Evolutionary conservation across 805 yeast species (phyloP).

Genomic region (Saccharomycopsis babjevae): DNA sequence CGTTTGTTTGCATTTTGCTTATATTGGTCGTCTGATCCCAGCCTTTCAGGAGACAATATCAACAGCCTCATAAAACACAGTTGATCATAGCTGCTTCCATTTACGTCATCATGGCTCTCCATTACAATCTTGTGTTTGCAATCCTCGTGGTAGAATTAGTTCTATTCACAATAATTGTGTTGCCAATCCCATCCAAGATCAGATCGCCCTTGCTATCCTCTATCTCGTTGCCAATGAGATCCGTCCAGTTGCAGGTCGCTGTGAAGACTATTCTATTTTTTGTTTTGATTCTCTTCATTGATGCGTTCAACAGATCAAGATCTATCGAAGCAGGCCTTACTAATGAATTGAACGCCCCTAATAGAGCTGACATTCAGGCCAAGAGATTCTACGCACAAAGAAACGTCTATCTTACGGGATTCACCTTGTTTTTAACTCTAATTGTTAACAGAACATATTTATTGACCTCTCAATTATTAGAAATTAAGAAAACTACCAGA

Average conservation of each 20-base stretch:
- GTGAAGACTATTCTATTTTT: constrained; percentile 76
- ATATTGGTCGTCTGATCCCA: too few relatives aligned
- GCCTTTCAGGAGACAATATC: too few relatives aligned
- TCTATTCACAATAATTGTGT: constrained; percentile 65
- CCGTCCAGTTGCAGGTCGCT: constrained; percentile 63
- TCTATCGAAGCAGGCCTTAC: constrained; percentile 55
- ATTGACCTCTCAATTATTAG: constrained; percentile 63
- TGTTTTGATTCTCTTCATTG: constrained; percentile 74
- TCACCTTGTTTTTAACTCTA: constrained; percentile 81
- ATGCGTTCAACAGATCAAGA: constrained; percentile 76
- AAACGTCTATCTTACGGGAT: constrained; percentile 92
- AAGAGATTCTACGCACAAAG: constrained; percentile 93
- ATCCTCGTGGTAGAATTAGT: constrained; percentile 69
- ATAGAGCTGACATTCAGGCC: constrained; percentile 59
- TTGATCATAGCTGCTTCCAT: too few relatives aligned
- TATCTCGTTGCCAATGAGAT: constrained; percentile 58
- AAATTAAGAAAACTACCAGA: constrained; percentile 43
- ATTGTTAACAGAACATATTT: constrained; percentile 77
- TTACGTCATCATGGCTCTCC: constrained; percentile 23
- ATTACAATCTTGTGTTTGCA: constrained; percentile 38
- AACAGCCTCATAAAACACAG: too few relatives aligned
- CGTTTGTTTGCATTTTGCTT: too few relatives aligned
- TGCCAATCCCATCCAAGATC: constrained; percentile 72
- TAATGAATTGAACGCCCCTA: constrained; percentile 21
- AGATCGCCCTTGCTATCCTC: constrained; percentile 59